Evolutionary conservation across 306 rosid genomes (phyloP).

Genomic region (Trifolium dubium): DNA sequence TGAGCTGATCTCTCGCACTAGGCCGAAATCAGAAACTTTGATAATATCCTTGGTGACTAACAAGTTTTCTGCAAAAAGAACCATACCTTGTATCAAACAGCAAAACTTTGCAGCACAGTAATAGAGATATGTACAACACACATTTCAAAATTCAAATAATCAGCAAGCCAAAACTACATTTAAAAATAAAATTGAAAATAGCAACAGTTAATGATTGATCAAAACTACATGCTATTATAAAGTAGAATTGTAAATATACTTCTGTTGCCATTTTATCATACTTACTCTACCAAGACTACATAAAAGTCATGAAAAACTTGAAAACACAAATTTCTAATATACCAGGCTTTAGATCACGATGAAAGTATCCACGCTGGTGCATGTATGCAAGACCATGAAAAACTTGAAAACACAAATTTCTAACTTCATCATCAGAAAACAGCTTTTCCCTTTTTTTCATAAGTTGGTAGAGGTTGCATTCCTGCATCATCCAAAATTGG

Average conservation of each 20-base stretch:
- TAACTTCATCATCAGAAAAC: slow-evolving; percentile 80
- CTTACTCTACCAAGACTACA: slow-evolving; percentile 26
- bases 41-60: slow-evolving; percentile 77
- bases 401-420: slow-evolving; percentile 97
- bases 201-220: background rate
- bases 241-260: background rate
- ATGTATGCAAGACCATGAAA: slow-evolving; percentile 98
- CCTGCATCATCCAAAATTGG: slow-evolving; percentile 52
- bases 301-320: background rate
- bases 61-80: slow-evolving; percentile 72
- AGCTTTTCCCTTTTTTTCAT: slow-evolving; percentile 84
- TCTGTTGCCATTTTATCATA: background rate
- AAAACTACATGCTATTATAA: slow-evolving; percentile 5
- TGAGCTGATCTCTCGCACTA: slow-evolving; percentile 88
- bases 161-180: slow-evolving; percentile 2
- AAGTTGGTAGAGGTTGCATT: slow-evolving; percentile 85
- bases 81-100: slow-evolving; percentile 14
- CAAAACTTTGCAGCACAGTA: slow-evolving; percentile 24
- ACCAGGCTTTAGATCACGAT: slow-evolving; percentile 99
- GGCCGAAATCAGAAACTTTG: slow-evolving; percentile 96
- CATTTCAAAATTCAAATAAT: slow-evolving; percentile 6
- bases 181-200: slow-evolving; percentile 1
- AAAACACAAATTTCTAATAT: background rate
- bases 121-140: slow-evolving; percentile 16
- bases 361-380: slow-evolving; percentile 98